Evolutionary conservation across 1,284 basidiomycete genomes (phyloP).

Genomic region (Polyporus tsugae): DNA sequence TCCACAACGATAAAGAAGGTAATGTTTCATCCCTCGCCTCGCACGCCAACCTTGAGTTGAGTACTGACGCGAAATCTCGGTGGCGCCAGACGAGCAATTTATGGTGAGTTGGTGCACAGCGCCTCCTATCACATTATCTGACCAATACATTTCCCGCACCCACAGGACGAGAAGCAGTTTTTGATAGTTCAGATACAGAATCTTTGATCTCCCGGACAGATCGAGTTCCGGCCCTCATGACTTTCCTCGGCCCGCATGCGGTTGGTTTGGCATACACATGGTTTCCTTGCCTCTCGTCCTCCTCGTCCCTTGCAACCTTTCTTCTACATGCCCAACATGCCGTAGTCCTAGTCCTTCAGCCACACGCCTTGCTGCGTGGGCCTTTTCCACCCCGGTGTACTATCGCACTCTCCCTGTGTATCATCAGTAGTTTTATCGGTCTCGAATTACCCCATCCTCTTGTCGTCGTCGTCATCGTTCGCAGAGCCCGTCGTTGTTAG

Average conservation of each 20-base stretch:
- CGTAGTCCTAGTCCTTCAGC: constrained; percentile 3
- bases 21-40: constrained; percentile 38
- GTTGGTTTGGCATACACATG: constrained; percentile 21
- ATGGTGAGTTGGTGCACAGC: constrained; percentile 57
- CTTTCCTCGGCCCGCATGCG: constrained; percentile 13
- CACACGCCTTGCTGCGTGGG: constrained; percentile 22
- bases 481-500: constrained; percentile 20
- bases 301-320: constrained; percentile 2
- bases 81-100: constrained; percentile 86
- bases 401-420: constrained; percentile 28
- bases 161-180: constrained; percentile 95
- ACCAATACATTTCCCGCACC: constrained; percentile 13
- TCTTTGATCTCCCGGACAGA: constrained; percentile 53
- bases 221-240: constrained; percentile 1
- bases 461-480: constrained; percentile 11
- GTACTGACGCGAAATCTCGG: constrained; percentile 12
- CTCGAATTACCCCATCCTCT: constrained; percentile 13
- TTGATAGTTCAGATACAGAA: constrained; percentile 90
- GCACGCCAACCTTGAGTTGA: not conserved
- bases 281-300: constrained; percentile 12
- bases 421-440: constrained; percentile 30
- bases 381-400: constrained; percentile 24
- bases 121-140: not conserved
- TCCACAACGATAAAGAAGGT: constrained; percentile 99
- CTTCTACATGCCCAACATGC: constrained; percentile 1